Base-by-base conservation (phyloP, 2,329 filamentous ascomycete genomes). In the Alternaria panax region DNA sequence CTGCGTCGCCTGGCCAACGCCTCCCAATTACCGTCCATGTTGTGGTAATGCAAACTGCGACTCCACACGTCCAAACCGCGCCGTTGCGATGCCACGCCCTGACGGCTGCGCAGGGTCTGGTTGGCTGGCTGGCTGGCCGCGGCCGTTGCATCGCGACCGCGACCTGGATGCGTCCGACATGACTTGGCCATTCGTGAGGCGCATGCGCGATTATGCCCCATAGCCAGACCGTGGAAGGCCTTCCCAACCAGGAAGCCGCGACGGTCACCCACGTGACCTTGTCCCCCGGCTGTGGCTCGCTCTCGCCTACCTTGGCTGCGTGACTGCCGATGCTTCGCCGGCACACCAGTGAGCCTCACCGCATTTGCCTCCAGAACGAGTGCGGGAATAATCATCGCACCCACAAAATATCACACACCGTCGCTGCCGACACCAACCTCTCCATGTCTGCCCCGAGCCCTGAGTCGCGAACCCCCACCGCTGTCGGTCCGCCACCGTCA, bases 251-350 rank as follows among this genome's bases (percentile, higher is more conserved):
- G 47, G 57, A 46, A 58, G 56, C 53, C 48, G 56, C 54, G 18
- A 18, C 30, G n/a, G n/a, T 7, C 7, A 2, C 4, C n/a, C 51
- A 54, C 51, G 55, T 51, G 48, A 54, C 50, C 18, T 30, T 11
- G 20, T 41, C 16, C 47, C 54, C 16, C 6, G 30, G n/a, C 38
- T 42, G 30, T 36, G 28, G 36, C 40, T 28, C 32, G 14, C 56
- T 34, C 57, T 25, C 43, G 14, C n/a, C 45, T 34, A 12, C 45
- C 45, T 36, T 48, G 45, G 45, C 45, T 41, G 45, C 45, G 28
- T 28, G 28, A 60, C 58, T 67, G 65, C 65, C 65, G 60, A 67
- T 65, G 60, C 63, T 55, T 66, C 62, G 62, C 64, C 64, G 64
- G 64, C 54, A 34, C 42, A 28, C 62, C 46, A 56, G 45, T 34